Evolutionary conservation across 2,329 filamentous ascomycete species (phyloP).

Genomic region (Corinectria fuckeliana): DNA sequence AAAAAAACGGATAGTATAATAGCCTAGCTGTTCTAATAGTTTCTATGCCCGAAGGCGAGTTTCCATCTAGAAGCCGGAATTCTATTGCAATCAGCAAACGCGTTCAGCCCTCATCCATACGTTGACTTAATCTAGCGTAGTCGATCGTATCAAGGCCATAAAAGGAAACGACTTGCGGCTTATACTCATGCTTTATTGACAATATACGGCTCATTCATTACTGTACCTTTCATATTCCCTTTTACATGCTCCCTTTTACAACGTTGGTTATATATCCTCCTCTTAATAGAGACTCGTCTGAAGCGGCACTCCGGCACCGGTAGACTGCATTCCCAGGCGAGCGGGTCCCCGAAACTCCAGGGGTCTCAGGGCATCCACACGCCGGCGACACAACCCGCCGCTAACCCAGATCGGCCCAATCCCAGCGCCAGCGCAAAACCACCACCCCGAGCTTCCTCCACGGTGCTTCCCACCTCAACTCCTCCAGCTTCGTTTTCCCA

Average conservation of each 20-base stretch:
- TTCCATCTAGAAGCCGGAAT: neutral
- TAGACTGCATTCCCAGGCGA: neutral
- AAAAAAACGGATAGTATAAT: neutral
- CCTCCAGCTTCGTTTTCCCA: neutral
- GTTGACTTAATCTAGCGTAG: neutral
- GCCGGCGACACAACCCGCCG: constrained; percentile 8
- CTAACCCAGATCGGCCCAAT: constrained; percentile 27
- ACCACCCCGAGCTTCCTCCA: constrained; percentile 2
- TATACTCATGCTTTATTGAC: no score
- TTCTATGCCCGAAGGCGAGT: no score
- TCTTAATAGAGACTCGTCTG: neutral
- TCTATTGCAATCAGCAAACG: neutral
- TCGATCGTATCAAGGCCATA: neutral
- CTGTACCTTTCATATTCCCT: no score
- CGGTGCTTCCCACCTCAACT: neutral
- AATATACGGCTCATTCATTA: no score
- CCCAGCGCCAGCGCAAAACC: constrained; percentile 13
- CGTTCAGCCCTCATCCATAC: neutral
- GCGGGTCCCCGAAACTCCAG: neutral
- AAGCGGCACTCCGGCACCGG: neutral
- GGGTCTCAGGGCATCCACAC: neutral
- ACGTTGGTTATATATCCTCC: neutral
- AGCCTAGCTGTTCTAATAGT: no score
- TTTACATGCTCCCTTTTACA: neutral
- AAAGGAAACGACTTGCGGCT: no score